Percentiles rank a stretch among this genome's conserved stretches.
phyloP scores from a whole-genome alignment of 2,329 filamentous ascomycete species.

The Thielaviopsis populi region DNA sequence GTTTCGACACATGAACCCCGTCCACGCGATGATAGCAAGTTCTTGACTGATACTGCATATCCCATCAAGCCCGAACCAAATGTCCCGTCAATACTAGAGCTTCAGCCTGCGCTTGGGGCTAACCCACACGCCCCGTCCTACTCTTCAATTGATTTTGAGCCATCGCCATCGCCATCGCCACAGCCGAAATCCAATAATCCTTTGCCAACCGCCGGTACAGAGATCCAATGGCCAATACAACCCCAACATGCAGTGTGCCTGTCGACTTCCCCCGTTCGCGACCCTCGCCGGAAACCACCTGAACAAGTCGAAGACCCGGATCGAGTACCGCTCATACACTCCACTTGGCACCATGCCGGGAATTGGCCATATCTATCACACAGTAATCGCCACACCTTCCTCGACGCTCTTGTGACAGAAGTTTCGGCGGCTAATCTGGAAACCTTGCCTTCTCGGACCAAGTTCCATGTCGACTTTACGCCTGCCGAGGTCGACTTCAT shows the following conservation, averaged over 20 bases:
- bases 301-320: neutral
- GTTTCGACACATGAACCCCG: too few species aligned
- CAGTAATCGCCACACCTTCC: neutral
- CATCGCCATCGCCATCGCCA: neutral
- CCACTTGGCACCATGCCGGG: neutral
- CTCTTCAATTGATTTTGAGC: neutral
- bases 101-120: neutral
- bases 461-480: constrained; percentile 33
- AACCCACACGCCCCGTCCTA: neutral
- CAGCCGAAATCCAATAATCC: too few species aligned
- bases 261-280: neutral
- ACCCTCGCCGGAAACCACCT: neutral
- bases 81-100: neutral
- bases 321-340: neutral
- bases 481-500: constrained; percentile 25
- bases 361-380: constrained; percentile 6
- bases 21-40: neutral
- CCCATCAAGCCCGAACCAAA: neutral
- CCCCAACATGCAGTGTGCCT: too few species aligned
- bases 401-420: neutral
- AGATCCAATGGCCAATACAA: neutral
- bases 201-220: too few species aligned
- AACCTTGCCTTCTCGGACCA: neutral
- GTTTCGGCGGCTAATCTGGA: neutral
- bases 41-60: neutral